Base-by-base conservation (phyloP, 371 early-diverging fungal species). In the Syncephalastrum contaminatum region DNA sequence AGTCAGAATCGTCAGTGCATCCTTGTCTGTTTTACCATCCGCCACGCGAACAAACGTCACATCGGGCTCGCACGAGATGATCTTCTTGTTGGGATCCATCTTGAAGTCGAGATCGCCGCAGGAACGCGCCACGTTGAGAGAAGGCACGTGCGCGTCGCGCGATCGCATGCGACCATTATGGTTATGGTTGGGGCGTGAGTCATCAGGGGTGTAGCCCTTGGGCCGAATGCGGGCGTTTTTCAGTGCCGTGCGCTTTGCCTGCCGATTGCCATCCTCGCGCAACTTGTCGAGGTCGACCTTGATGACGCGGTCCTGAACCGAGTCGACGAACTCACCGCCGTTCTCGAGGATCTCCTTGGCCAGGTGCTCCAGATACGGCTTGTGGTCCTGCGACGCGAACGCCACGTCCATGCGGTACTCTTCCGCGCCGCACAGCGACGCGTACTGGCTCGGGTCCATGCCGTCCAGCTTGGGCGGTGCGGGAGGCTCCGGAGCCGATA, bases 71-170 rank as follows among this genome's bases (percentile, higher is more conserved):
- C 80, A 79, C 8, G 77, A 80, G 18, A 86, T 75, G 20, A 86
- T 77, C 21, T 79, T 81, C 20, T 63, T 73, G 18, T 64, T 61
- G 1, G 76, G 74, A 51, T 83, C 75, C 67, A 86, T 70, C 48
- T 86, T 86, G 57, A 84, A 86, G 47, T 83, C 78, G 43, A 86
- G 66, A 67, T 86, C 86, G 40, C 86, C 86, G 54, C 82, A 81
- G 4, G 83, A 83, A 2, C 84, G 81, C 4, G 83, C 86, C 0
- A 86, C 75, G 48, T 86, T 84, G 4, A 86, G 64, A 2, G 84
- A 84, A 7, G 80, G 83, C 10, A 72, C 56, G 19, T 74, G 72
- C 6, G 76, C 80, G 27, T 74, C 19, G 63, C 67, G 21, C 65
- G 77, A 48, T 57, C 70, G 24, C 66, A 48, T 60, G 64, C n/a